phyloP scores from a whole-genome alignment of 495 filamentous ascomycete genomes.

The Hyaloscypha hepaticicola region DNA sequence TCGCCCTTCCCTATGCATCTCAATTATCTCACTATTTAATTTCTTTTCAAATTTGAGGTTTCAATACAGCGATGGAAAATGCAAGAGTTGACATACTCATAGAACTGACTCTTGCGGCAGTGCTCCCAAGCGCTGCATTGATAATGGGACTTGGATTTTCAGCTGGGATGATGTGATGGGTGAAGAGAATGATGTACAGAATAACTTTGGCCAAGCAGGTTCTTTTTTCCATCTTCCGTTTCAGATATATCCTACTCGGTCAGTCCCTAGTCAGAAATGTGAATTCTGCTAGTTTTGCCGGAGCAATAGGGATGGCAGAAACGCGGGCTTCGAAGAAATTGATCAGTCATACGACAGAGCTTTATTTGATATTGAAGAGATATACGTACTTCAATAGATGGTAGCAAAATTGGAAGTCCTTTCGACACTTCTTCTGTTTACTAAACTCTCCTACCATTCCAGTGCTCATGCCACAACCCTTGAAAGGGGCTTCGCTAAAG shows the following conservation, averaged over 20 bases:
- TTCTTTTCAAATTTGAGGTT: background rate
- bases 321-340: too few relatives aligned
- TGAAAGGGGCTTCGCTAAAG: background rate
- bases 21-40: background rate
- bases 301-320: background rate
- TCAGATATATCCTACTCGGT: slow-evolving; percentile 23
- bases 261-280: slow-evolving; percentile 17
- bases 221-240: slow-evolving; percentile 2
- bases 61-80: background rate
- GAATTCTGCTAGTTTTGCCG: slow-evolving; percentile 21
- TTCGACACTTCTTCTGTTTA: too few relatives aligned
- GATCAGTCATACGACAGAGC: too few relatives aligned
- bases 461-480: background rate
- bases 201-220: slow-evolving; percentile 26
- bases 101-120: background rate
- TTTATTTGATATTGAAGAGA: too few relatives aligned
- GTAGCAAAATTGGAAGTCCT: too few relatives aligned
- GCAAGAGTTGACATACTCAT: background rate
- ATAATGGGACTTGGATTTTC: slow-evolving; percentile 29
- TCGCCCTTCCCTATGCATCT: background rate
- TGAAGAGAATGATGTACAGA: slow-evolving; percentile 25
- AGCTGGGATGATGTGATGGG: slow-evolving; percentile 24
- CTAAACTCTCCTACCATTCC: too few relatives aligned
- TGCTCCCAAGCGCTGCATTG: slow-evolving; percentile 12
- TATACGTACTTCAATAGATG: too few relatives aligned